Conservation (phyloP, 2,329 filamentous ascomycete genomes). For the Colletotrichum godetiae region DNA sequence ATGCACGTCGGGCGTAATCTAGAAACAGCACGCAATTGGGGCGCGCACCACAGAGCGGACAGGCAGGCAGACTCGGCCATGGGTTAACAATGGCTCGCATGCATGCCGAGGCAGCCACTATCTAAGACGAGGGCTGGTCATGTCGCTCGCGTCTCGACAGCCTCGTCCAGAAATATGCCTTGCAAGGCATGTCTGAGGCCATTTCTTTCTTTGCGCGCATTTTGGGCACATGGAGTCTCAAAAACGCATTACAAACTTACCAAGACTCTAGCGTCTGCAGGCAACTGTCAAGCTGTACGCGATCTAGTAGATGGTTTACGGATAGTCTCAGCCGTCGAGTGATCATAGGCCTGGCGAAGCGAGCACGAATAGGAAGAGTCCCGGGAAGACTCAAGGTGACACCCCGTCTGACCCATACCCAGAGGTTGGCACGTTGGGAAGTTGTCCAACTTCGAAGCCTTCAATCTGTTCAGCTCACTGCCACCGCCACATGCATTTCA, state of each 20-base stretch:
- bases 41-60: constrained; percentile 16
- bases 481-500: constrained; percentile 30
- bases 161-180: constrained; percentile 28
- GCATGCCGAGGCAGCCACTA: constrained; percentile 25
- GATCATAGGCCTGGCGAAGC: constrained; percentile 24
- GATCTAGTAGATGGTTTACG: background rate
- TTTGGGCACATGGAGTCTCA: background rate
- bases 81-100: constrained; percentile 7
- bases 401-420: background rate
- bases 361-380: constrained; percentile 24
- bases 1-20: constrained; percentile 14
- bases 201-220: background rate
- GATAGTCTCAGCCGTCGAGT: constrained; percentile 6
- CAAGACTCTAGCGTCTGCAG: constrained; percentile 21
- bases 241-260: background rate
- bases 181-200: background rate
- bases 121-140: background rate
- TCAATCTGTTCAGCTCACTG: constrained; percentile 8
- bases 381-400: background rate
- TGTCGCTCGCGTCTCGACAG: constrained; percentile 10
- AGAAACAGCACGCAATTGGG: background rate
- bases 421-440: background rate
- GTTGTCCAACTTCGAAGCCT: background rate
- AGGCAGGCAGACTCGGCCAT: background rate
- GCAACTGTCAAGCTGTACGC: background rate